Conservation (phyloP, 371 early-diverging fungal species). For the Rhizopus sp. region DNA sequence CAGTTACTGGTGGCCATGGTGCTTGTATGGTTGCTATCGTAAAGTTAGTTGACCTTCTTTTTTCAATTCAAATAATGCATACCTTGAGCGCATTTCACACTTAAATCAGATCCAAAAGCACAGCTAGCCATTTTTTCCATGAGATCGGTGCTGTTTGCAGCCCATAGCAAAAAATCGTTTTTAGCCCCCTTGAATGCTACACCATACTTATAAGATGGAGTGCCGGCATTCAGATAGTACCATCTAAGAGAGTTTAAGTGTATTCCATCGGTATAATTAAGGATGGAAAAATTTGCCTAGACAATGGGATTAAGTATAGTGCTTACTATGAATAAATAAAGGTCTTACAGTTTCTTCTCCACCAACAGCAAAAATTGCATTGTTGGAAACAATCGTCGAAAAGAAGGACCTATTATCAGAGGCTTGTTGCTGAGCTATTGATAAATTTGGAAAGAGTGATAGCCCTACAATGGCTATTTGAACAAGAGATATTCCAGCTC, state of each 20-base stretch:
- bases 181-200: constrained; percentile 29
- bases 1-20: constrained; percentile 15
- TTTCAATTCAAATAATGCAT: not conserved
- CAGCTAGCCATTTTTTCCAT: constrained; percentile 31
- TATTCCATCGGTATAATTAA: constrained; percentile 31
- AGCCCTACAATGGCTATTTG: constrained; percentile 11
- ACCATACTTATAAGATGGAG: constrained; percentile 29
- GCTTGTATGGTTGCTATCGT: not conserved
- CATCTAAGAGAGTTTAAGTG: constrained; percentile 25
- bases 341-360: constrained; percentile 30
- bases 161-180: constrained; percentile 30
- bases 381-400: constrained; percentile 12
- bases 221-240: constrained; percentile 7
- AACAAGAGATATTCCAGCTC: constrained; percentile 15
- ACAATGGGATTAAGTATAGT: not conserved
- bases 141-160: constrained; percentile 13
- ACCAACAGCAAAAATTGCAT: constrained; percentile 25
- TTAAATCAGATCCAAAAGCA: constrained; percentile 8
- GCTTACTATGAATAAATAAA: not conserved
- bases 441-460: constrained; percentile 1
- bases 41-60: not conserved
- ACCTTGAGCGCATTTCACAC: constrained; percentile 12
- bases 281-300: constrained; percentile 29
- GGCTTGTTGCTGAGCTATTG: constrained; percentile 7
- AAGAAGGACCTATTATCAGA: constrained; percentile 16